Evolutionary conservation across 108 stramenopile genomes (phyloP), one percentile per base, ranked within the genome.

Genomic region (Nitzschia sp.): DNA sequence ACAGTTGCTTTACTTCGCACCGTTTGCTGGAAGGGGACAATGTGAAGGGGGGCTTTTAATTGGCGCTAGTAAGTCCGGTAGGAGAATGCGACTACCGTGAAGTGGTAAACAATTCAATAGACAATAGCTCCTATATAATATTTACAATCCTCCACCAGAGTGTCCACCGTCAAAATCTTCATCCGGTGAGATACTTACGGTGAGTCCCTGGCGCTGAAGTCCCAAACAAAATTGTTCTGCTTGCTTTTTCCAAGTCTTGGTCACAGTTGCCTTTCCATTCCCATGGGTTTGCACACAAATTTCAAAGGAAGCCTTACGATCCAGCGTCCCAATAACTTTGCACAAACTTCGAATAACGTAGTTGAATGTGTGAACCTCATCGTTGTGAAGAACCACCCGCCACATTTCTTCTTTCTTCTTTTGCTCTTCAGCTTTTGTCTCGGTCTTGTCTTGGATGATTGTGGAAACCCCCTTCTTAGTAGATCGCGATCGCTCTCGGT

Each of bases 351-450:
- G 82, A 60, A 94, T 89, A n/a, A 97, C 97, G 63, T 98, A 98
- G 59, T 96, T 91, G 78, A 98, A 96, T 0, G 95, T 96, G 79
- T 98, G 95, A 24, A 96, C 92, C 73, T 96, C 95, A 80, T 98
- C 97, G 76, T 98, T 96, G 85, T 98, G 97, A 33, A 98, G 82
- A 21, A 98, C 77, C 2, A 98, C 95, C 25, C 95, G 85, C 93
- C 95, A 97, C 79, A 74, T 64, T 70, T 91, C 86, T 30, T 77
- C 76, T 35, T 75, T 72, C 0, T 69, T 78, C 27, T 93, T 79
- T 21, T 90, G 80, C 68, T 94, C 88, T 67, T 96, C 90, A 35
- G 66, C 70, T 64, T 92, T 59, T n/a, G 84, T 79, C 54, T 95
- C 89, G 15, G 89, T 87, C 59, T 81, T 77, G 59, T 94, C 94